Evolutionary conservation across 192 early-diverging fungal genomes (phyloP).

Genomic region (Hyaloraphidium curvatum): DNA sequence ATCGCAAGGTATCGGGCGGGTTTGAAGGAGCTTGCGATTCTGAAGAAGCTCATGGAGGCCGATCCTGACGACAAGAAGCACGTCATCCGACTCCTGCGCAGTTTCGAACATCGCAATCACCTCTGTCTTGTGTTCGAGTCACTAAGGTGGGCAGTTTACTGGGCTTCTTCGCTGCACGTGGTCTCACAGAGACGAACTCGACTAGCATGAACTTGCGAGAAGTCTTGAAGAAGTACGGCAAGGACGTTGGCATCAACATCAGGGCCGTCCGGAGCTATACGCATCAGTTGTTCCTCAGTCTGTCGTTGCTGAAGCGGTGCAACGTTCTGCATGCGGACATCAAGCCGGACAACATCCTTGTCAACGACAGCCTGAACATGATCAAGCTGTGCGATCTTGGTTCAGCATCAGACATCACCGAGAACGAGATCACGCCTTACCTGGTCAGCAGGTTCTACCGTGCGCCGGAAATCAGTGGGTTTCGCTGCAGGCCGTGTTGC

Average conservation of each 20-base stretch:
- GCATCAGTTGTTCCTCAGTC: conserved; percentile 67
- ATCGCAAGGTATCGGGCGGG: conserved; percentile 56
- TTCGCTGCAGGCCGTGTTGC: background rate
- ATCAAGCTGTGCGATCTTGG: conserved; percentile 91
- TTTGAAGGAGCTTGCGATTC: conserved; percentile 69
- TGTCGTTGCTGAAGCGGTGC: conserved; percentile 63
- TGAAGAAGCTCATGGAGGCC: conserved; percentile 62
- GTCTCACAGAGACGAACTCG: background rate
- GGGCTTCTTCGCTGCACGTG: background rate
- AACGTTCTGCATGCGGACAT: conserved; percentile 86
- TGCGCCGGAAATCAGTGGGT: conserved; percentile 84
- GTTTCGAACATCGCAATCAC: conserved; percentile 82
- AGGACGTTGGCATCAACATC: conserved; percentile 80
- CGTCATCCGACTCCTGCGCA: conserved; percentile 57
- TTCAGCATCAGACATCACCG: conserved; percentile 65
- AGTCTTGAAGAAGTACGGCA: conserved; percentile 85
- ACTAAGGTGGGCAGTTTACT: conserved; percentile 29
- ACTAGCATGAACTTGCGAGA: conserved; percentile 73
- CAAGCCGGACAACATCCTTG: conserved; percentile 96
- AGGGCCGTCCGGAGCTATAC: conserved; percentile 82
- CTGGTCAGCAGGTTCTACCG: conserved; percentile 89
- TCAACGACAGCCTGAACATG: conserved; percentile 49
- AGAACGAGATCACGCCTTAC: conserved; percentile 91
- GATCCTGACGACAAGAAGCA: conserved; percentile 83
- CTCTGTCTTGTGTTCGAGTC: conserved; percentile 90